Percentiles rank a stretch among this genome's conserved stretches.
These are phyloP conservation scores for Punica granatum DNA, from an alignment of 345 rosid species.

Conservation along the genomic window DNA sequence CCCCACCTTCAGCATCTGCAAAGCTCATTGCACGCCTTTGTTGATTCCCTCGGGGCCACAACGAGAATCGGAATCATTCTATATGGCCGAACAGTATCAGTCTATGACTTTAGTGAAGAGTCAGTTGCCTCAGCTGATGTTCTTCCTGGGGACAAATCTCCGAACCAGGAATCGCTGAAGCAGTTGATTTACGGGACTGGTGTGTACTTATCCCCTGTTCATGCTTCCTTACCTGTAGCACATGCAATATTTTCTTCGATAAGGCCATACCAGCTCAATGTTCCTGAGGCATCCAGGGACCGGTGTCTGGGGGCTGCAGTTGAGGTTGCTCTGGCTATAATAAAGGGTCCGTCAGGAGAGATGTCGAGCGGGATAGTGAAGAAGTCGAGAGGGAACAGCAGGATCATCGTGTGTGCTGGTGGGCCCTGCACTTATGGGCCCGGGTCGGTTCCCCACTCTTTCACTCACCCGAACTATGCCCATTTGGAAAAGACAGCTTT, in stretches of 20 bases:
- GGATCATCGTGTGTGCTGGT: conserved; percentile 88
- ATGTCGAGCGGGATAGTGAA: conserved; percentile 78
- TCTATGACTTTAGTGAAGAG: conserved; percentile 90
- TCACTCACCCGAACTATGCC: conserved; percentile 78
- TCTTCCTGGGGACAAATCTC: conserved; percentile 84
- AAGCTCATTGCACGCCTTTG: conserved; percentile 94
- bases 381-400: conserved; percentile 83
- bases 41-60: conserved; percentile 68
- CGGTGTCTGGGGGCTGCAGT: conserved; percentile 87
- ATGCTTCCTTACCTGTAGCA: conserved; percentile 88
- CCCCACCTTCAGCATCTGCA: conserved; percentile 91
- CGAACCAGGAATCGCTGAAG: conserved; percentile 66
- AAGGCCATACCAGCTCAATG: conserved; percentile 62
- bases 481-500: conserved; percentile 78
- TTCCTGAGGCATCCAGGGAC: conserved; percentile 85
- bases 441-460: conserved; percentile 83
- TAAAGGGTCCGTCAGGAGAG: conserved; percentile 92
- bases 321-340: conserved; percentile 83
- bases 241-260: conserved; percentile 87
- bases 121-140: conserved; percentile 95
- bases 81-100: conserved; percentile 80
- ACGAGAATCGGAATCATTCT: conserved; percentile 79
- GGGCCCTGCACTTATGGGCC: conserved; percentile 95
- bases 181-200: conserved; percentile 87
- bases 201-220: conserved; percentile 88